Base-by-base conservation (phyloP, 2,329 filamentous ascomycete species). In the Fusarium mexicanum region DNA sequence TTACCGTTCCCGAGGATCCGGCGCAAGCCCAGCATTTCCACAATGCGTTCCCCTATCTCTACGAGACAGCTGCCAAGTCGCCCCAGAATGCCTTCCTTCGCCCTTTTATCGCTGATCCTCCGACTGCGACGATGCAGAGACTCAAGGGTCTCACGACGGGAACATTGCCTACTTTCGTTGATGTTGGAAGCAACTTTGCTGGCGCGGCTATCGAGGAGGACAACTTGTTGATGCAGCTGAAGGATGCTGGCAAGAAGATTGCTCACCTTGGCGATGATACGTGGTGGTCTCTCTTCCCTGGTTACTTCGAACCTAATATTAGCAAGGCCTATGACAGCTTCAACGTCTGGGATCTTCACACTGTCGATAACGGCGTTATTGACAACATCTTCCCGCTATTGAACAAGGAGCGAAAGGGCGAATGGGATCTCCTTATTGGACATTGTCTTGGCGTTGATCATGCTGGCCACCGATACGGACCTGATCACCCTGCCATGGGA, bases 231-330 rank as follows among this genome's bases (percentile, higher is more conserved):
- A 84, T 91, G 87, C 83, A 97, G 83, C 81, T 93, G 85, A 81
- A 87, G 82, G 80, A 92, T 85, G 83, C 91, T 84, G 79, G 89
- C 82, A 84, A 94, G 86, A 93, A 89, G 73, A 90, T 99, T 75
- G 96, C 95, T 11, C 97, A 99, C 79, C 86, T 99, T 43, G 96
- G 96, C n/a, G 96, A 99, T 81, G 96, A 99, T 83, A 99, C 96
- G 9, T 99, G 96, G 96, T 93, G 95, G 75, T 89, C 94, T 48
- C 86, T 99, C 22, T 99, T 98, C 80, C 96, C 96, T 0, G 94
- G 89, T n/a, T 95, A 97, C 82, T 99, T 99, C 78, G 92, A 98
- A 81, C 85, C 91, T 14, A 93, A 96, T 64, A 90, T 98, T 64
- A 98, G 95, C 76, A 90, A 88, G 76, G 91, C 96, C 0, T 99